Evolutionary conservation across 805 yeast genomes (phyloP), one percentile per base, ranked within the genome.

Genomic region (Yarrowia yakushimensis): DNA sequence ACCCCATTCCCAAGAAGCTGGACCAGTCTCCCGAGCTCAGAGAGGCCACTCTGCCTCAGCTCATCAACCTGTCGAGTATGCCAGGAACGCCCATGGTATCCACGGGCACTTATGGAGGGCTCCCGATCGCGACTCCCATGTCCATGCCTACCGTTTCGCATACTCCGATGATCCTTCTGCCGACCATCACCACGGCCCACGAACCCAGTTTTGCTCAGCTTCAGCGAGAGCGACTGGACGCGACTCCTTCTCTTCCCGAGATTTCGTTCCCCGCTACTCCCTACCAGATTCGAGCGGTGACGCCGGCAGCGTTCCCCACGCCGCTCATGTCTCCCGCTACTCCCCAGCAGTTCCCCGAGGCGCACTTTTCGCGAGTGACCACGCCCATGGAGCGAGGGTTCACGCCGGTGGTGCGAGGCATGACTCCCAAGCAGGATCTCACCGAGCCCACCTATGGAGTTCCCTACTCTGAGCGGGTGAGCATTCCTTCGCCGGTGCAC

Each of bases 351-450:
- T 52, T 52, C 43, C 59, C 59, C 23, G 59, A 52, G 25, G 59
- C 59, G 13, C 59, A 52, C 25, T 52, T 20, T 13, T 52, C 43
- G 3, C 31, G 43, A 11, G 18, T 18, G 13, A 52, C 22, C 15
- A 52, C 59, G 33, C 59, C 59, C 25, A 52, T 52, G 59, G 59
- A 52, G 23, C 42, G 59, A 3, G 59, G 59, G 8, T 52, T 52
- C 25, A 52, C 59, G 11, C 59, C 59, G 4, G 59, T 52, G 4
- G 23, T 33, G 7, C 30, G 43, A 5, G 43, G 43, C 0, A 31
- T 48, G 39, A 48, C 55, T 17, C 55, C 55, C 11, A 22, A 15
- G n/a, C 55, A 48, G 55, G 55, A 48, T 33, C 55, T 48, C 43
- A 52, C n/a, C 12, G 59, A 52, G 33, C 43, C 59, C 17, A 52